Evolutionary conservation across 208 protist genomes (phyloP), one percentile per base, ranked within the genome.

Genomic region (Strigomonas culicis): DNA sequence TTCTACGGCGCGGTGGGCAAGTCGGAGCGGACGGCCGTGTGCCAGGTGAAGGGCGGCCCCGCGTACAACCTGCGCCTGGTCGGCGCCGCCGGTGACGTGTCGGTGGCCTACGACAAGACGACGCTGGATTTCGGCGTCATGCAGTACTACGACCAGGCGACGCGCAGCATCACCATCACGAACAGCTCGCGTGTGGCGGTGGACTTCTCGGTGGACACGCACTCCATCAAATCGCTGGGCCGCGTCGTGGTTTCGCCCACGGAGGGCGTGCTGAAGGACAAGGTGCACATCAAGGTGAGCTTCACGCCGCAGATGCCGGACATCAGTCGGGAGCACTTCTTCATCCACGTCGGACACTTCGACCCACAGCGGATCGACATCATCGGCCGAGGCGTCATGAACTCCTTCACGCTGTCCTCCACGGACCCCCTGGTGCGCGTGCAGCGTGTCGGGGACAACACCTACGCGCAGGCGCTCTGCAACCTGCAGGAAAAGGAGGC

Each of bases 111-210:
- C 49, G 94, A 98, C 62, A 61, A 69, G 21, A 90, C 66, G 15
- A 34, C 61, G 21, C 74, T 99, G 25, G 96, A 98, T 60, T 98
- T 98, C 84, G 94, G 95, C 13, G 65, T 82, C 7, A 61, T 94
- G 62, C 80, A 77, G 27, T 97, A 92, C 84, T 87, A 90, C 72
- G 66, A 75, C 28, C 64, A 57, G 28, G 74, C 68, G 22, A 86
- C 81, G 49, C 72, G 80, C 36, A 90, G 84, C 28, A 75, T 98
- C 59, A 80, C 61, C 60, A 80, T 98, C 46, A 75, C 66, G 47
- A 99, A 98, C 80, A 80, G 77, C 1, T 96, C 92, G 28, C 91
- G 83, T 55, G 96, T 98, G 22, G 68, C 80, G 11, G 82, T 97
- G 55, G 60, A 73, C 21, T 98, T 94, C 68, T 52, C 76, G 15